Evolutionary conservation across 2,329 filamentous ascomycete species (phyloP).

Genomic region (Fusarium praegraminearum): DNA sequence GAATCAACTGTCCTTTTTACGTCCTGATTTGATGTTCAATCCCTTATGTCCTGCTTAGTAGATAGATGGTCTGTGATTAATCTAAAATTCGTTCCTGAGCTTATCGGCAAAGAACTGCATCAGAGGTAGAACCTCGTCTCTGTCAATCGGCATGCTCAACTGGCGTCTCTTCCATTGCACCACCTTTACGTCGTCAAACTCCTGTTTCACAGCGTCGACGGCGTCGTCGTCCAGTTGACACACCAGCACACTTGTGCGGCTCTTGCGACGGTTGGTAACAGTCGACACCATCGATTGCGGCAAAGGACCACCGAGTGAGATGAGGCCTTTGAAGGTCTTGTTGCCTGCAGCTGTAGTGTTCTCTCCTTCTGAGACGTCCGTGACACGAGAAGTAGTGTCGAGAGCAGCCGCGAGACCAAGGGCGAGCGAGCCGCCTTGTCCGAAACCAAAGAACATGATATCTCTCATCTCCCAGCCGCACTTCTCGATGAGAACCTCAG

Average conservation of each 20-base stretch:
- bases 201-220: slow-evolving; percentile 71
- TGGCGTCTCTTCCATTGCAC: slow-evolving; percentile 77
- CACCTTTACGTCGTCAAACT: slow-evolving; percentile 75
- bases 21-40: background rate
- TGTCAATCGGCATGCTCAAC: slow-evolving; percentile 84
- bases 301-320: slow-evolving; percentile 72
- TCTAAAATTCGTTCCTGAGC: slow-evolving; percentile 55
- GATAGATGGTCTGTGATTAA: background rate
- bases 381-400: slow-evolving; percentile 51
- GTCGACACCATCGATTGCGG: slow-evolving; percentile 64
- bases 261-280: slow-evolving; percentile 63
- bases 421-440: slow-evolving; percentile 74
- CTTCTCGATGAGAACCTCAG: slow-evolving; percentile 62
- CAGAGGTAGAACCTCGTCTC: slow-evolving; percentile 89
- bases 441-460: slow-evolving; percentile 74
- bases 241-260: slow-evolving; percentile 72
- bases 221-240: slow-evolving; percentile 72
- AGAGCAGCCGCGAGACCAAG: slow-evolving; percentile 66
- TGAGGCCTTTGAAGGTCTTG: slow-evolving; percentile 63
- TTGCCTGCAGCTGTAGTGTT: slow-evolving; percentile 17
- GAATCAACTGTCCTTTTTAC: background rate
- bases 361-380: slow-evolving; percentile 49
- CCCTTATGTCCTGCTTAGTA: background rate
- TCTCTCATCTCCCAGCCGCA: slow-evolving; percentile 72
- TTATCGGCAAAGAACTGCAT: slow-evolving; percentile 85